A percentile compares a stretch with the other conserved stretches of the same genome.
Evolutionary conservation across 495 filamentous ascomycete genomes (phyloP).

Genomic region (Bacidia rubella): DNA sequence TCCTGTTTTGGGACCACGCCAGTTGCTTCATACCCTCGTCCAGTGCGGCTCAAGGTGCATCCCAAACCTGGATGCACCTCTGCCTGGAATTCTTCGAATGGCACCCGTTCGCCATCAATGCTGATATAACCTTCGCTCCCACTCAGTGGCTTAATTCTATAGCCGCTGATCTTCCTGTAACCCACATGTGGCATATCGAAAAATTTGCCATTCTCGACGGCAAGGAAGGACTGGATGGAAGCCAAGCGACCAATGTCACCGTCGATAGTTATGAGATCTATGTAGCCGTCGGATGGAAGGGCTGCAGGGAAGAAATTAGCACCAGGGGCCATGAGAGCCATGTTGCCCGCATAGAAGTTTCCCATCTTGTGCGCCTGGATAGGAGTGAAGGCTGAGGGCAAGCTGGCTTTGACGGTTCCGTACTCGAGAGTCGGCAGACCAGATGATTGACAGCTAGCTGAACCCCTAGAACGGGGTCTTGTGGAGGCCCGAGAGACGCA

Average conservation of each 20-base stretch:
- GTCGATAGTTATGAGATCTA: conserved; percentile 72
- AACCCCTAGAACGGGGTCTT: not conserved
- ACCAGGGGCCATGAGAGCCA: conserved; percentile 81
- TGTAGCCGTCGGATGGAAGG: conserved; percentile 67
- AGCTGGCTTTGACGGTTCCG: conserved; percentile 61
- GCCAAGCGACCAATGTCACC: conserved; percentile 54
- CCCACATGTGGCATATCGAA: conserved; percentile 66
- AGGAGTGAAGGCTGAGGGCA: conserved; percentile 63
- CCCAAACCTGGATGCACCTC: conserved; percentile 78
- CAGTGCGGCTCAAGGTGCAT: conserved; percentile 63
- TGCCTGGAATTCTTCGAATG: conserved; percentile 78
- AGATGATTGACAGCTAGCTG: not conserved
- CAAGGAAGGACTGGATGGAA: conserved; percentile 51
- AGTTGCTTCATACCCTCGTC: conserved; percentile 58
- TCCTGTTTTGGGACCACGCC: conserved; percentile 25
- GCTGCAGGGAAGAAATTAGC: conserved; percentile 81
- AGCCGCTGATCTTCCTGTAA: conserved; percentile 71
- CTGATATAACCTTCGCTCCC: conserved; percentile 67
- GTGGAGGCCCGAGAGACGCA: conserved; percentile 17
- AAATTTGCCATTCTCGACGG: conserved; percentile 54
- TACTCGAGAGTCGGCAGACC: conserved; percentile 58
- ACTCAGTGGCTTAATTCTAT: conserved; percentile 64
- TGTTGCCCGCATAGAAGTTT: conserved; percentile 87
- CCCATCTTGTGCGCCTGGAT: conserved; percentile 63
- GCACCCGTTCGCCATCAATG: conserved; percentile 80